A percentile compares a stretch with the other conserved stretches of the same genome.
Evolutionary conservation across 331 rosid species (phyloP).

Genomic region (Acacia concinna): DNA sequence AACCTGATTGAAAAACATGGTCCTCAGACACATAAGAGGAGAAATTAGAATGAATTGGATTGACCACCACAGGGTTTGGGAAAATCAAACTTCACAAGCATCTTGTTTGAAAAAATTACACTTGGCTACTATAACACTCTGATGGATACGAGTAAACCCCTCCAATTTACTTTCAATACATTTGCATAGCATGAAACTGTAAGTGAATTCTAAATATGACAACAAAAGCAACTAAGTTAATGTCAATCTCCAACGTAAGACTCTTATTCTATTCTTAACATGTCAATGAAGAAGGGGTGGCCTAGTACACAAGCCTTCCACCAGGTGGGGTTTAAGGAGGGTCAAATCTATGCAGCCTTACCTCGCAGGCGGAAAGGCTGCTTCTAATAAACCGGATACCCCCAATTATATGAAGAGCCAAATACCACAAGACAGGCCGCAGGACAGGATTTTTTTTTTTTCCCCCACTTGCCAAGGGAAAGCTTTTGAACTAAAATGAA

Average conservation of each 20-base stretch:
- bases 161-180: background rate
- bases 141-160: background rate
- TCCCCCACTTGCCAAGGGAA: background rate
- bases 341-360: too few relatives aligned
- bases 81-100: background rate
- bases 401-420: background rate
- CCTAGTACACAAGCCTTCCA: too few relatives aligned
- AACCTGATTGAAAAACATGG: slow-evolving; percentile 3
- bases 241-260: background rate
- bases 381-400: background rate
- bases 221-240: background rate
- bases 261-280: background rate
- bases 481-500: background rate
- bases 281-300: background rate
- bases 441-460: background rate
- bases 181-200: background rate
- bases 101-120: background rate
- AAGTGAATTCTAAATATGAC: background rate
- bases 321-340: too few relatives aligned
- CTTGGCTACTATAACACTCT: background rate
- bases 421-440: background rate
- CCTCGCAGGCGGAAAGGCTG: too few relatives aligned
- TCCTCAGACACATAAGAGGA: background rate
- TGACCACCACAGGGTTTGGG: background rate
- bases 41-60: background rate